phyloP scores from a whole-genome alignment of 345 rosid species.

The Salix udensis region DNA sequence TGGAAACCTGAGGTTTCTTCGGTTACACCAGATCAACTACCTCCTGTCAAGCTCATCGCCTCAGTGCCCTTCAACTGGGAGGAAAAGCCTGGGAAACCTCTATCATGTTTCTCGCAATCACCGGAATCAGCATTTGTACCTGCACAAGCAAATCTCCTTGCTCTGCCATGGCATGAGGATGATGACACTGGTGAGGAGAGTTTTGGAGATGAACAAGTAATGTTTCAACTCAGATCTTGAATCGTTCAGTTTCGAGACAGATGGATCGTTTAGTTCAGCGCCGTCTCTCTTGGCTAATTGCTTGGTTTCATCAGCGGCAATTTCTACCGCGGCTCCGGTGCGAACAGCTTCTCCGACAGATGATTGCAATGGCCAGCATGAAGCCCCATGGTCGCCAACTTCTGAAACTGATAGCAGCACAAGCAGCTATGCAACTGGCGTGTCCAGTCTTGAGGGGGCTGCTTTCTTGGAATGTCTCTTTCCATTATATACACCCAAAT shows the following conservation, averaged over 20 bases:
- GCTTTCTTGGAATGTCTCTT: conserved; percentile 84
- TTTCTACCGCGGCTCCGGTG: conserved; percentile 44
- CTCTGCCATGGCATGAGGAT: conserved; percentile 29
- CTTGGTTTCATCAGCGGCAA: conserved; percentile 23
- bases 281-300: conserved; percentile 48
- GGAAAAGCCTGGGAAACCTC: conserved; percentile 64
- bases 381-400: conserved; percentile 46
- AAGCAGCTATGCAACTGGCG: conserved; percentile 64
- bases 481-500: conserved; percentile 55
- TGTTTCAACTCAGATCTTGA: conserved; percentile 28
- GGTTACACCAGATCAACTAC: conserved; percentile 26
- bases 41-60: conserved; percentile 57
- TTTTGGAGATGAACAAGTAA: conserved; percentile 5
- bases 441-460: conserved; percentile 61
- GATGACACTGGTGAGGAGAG: conserved; percentile 16
- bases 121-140: conserved; percentile 10
- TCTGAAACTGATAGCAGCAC: conserved; percentile 57
- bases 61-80: conserved; percentile 81
- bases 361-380: conserved; percentile 22
- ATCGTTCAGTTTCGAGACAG: conserved; percentile 38
- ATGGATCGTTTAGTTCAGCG: conserved; percentile 56
- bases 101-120: conserved; percentile 30
- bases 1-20: conserved; percentile 53
- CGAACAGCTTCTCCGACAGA: conserved; percentile 19
- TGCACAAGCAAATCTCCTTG: conserved; percentile 15